Evolutionary conservation across 352 stramenopile genomes (phyloP), one percentile per base, ranked within the genome.

Genomic region (Pythium myriotylum): DNA sequence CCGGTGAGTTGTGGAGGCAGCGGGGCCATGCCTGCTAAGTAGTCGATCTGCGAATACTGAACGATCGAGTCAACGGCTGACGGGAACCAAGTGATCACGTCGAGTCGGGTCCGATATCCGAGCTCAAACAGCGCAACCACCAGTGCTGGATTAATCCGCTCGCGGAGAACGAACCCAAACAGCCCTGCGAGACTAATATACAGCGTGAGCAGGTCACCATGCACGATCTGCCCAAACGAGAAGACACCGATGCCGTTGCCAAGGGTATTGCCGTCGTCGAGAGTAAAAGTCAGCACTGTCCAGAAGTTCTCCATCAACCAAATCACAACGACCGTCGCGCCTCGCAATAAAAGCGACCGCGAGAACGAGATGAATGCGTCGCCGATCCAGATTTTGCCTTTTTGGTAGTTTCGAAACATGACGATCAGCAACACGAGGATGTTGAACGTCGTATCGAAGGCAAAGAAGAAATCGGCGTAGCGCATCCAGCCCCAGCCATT

Each of bases 401-500:
- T 16, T 12, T 27, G 39, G 19, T 54, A 33, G 29, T 59, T 65
- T 19, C 42, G 48, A 29, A 26, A 59, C 20, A 77, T 70, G 7
- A 84, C 54, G 3, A 88, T 61, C 2, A 53, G 26, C 19, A 65
- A 1, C 4, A 59, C n/a, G 8, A 59, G 3, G 26, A 65, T 4
- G 23, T 17, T 55, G 19, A 54, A 17, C 4, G 48, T 8, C 1
- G 16, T 14, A 22, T 82, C 67, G 12, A 74, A 16, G 9, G 67
- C 76, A 35, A 86, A 81, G 16, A 74, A 16, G 2, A 76, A 14
- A 40, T 86, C 69, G 22, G 84, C 64, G 1, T 62, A 65, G 20
- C 80, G 77, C 16, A 73, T 61, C 77, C 74, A 86, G 0, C 70
- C 67, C 77, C 77, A 86, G 5, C 68, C 70, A 45, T 80, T 65